These are phyloP conservation scores for Tetrapisispora nanseiensis DNA, from an alignment of 805 yeast species.

Conservation along the genomic window DNA sequence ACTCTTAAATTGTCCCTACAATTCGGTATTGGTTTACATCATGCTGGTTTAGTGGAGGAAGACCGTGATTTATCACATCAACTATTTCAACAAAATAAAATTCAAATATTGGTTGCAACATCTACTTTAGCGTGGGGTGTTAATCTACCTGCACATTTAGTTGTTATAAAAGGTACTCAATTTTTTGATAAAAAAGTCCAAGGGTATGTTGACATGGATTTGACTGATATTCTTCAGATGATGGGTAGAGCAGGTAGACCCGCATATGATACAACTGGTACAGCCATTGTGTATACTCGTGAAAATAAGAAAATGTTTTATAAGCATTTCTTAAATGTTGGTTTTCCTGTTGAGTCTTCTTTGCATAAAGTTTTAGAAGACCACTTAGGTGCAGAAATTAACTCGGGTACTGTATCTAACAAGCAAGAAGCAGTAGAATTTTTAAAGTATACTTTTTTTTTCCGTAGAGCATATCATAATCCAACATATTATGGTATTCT, in stretches of 20 bases:
- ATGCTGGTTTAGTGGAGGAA: conserved; percentile 88
- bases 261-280: conserved; percentile 86
- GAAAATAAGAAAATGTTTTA: conserved; percentile 78
- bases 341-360: conserved; percentile 90
- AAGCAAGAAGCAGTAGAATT: conserved; percentile 91
- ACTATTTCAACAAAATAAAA: conserved; percentile 72
- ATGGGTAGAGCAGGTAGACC: conserved; percentile 99
- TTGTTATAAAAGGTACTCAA: conserved; percentile 92
- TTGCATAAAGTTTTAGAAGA: conserved; percentile 73
- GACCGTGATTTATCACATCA: conserved; percentile 86
- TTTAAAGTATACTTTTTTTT: conserved; percentile 91
- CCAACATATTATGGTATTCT: conserved; percentile 87
- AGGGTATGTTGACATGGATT: conserved; percentile 87
- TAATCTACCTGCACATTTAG: conserved; percentile 97
- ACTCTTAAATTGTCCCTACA: conserved; percentile 64
- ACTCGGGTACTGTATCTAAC: conserved; percentile 85
- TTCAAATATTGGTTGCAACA: conserved; percentile 86
- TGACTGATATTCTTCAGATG: conserved; percentile 92
- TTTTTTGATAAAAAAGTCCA: conserved; percentile 90
- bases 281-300: conserved; percentile 82
- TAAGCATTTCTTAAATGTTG: conserved; percentile 77
- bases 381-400: conserved; percentile 91
- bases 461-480: conserved; percentile 86
- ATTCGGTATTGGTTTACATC: conserved; percentile 87
- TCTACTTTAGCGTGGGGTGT: conserved; percentile 99